Evolutionary conservation across 352 stramenopile species (phyloP).

Genomic region (Pythium vanterpoolii): DNA sequence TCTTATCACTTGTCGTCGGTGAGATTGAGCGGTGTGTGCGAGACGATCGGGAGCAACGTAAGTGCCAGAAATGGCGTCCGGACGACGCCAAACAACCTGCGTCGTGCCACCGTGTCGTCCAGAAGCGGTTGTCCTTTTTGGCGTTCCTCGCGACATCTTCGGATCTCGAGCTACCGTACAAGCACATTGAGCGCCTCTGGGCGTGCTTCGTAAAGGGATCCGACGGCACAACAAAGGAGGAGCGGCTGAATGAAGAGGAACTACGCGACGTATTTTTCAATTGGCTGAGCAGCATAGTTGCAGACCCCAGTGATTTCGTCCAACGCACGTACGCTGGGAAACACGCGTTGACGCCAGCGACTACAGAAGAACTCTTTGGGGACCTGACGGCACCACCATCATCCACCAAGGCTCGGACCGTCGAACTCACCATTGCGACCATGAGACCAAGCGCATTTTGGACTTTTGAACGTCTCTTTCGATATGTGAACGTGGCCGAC

Average conservation of each 20-base stretch:
- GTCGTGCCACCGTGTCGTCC: constrained; percentile 1
- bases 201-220: constrained; percentile 37
- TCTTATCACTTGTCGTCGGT: constrained; percentile 55
- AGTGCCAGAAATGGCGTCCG: neutral
- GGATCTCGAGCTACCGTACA: constrained; percentile 61
- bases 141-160: constrained; percentile 71
- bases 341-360: constrained; percentile 42
- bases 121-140: constrained; percentile 67
- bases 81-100: neutral
- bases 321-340: constrained; percentile 61
- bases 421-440: constrained; percentile 13
- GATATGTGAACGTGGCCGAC: constrained; percentile 26
- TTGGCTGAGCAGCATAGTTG: constrained; percentile 66
- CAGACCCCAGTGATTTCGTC: constrained; percentile 68
- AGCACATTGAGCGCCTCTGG: constrained; percentile 61
- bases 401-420: constrained; percentile 1
- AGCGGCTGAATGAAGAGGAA: neutral
- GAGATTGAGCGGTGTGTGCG: constrained; percentile 38
- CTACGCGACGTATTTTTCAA: constrained; percentile 58
- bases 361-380: constrained; percentile 22
- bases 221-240: neutral
- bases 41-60: neutral
- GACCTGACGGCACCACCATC: constrained; percentile 12
- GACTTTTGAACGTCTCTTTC: constrained; percentile 32
- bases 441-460: constrained; percentile 26